A percentile compares a stretch with the other conserved stretches of the same genome.
Evolutionary conservation across 257 asterid genomes (phyloP).

Genomic region (Nicotiana obtusifolia): DNA sequence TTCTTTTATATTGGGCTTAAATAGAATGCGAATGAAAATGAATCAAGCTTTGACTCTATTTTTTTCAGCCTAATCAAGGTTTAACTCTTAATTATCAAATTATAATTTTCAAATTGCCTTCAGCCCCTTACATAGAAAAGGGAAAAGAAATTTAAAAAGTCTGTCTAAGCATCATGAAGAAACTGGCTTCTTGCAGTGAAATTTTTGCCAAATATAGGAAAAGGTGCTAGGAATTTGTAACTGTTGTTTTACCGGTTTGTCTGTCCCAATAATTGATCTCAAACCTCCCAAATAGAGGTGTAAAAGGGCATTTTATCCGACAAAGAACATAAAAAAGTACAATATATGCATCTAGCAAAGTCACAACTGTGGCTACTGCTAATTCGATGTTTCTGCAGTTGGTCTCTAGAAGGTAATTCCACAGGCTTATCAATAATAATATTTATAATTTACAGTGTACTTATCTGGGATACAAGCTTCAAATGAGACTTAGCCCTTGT

Average conservation of each 20-base stretch:
- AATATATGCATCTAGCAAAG: background rate
- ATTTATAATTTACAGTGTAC: constrained; percentile 15
- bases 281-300: background rate
- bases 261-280: background rate
- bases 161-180: no score
- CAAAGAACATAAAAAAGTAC: background rate
- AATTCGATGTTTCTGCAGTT: background rate
- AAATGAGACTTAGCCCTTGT: constrained; percentile 4
- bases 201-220: background rate
- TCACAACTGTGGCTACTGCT: background rate
- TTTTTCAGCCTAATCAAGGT: no score
- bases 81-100: no score
- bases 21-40: no score
- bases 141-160: no score
- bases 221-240: background rate
- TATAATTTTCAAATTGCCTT: no score
- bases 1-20: no score
- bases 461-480: constrained; percentile 19
- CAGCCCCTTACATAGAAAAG: no score
- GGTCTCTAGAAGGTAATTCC: background rate
- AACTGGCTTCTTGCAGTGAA: background rate
- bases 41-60: no score
- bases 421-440: constrained; percentile 2
- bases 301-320: background rate
- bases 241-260: background rate